Percentiles rank a stretch among this genome's conserved stretches.
phyloP scores from a whole-genome alignment of 805 yeast species.

The Kuraishia floccosa region DNA sequence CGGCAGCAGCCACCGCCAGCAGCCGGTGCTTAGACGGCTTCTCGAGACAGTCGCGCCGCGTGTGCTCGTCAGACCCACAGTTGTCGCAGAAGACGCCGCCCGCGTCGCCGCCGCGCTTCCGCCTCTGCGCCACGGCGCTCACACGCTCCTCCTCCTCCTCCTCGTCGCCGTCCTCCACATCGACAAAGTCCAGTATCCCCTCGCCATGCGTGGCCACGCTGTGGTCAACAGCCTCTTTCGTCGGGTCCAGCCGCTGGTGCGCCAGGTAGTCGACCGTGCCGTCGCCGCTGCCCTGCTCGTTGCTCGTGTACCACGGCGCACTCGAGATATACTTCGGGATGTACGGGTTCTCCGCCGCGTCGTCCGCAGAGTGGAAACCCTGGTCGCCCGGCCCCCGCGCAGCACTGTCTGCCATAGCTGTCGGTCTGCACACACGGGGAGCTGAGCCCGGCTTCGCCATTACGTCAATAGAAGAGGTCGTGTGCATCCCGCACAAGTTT shows the following conservation, averaged over 20 bases:
- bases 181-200: slow-evolving; percentile 33
- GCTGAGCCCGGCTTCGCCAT: too few relatives aligned
- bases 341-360: slow-evolving; percentile 11
- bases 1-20: slow-evolving; percentile 13
- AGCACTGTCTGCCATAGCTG: too few relatives aligned
- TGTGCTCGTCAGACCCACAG: slow-evolving; percentile 45
- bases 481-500: background rate
- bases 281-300: slow-evolving; percentile 6
- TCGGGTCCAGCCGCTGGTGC: slow-evolving; percentile 42
- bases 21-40: slow-evolving; percentile 30
- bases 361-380: too few relatives aligned
- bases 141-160: slow-evolving; percentile 3
- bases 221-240: slow-evolving; percentile 27
- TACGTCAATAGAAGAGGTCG: background rate
- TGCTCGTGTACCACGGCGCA: slow-evolving; percentile 27
- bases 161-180: slow-evolving; percentile 4
- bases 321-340: slow-evolving; percentile 27
- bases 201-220: slow-evolving; percentile 41
- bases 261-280: slow-evolving; percentile 30
- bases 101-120: background rate
- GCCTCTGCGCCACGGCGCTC: slow-evolving; percentile 1
- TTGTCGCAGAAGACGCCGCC: too few relatives aligned
- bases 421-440: too few relatives aligned
- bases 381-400: too few relatives aligned
- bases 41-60: slow-evolving; percentile 44